These are phyloP conservation scores for Jackrogersella multiformis DNA, from an alignment of 495 filamentous ascomycete genomes.

Conservation along the genomic window DNA sequence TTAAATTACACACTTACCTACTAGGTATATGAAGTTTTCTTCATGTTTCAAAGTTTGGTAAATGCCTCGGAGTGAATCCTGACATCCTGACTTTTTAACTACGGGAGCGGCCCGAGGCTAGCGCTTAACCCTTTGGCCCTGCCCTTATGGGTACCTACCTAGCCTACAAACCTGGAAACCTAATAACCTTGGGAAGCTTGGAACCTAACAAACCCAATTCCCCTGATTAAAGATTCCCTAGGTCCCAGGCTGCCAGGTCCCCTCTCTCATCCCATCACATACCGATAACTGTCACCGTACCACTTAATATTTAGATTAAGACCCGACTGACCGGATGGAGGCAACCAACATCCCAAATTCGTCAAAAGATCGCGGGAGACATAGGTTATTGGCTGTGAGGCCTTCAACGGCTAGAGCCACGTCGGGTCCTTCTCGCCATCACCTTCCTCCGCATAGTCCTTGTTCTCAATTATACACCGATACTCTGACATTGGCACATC, in stretches of 20 bases:
- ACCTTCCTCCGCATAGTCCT: slow-evolving; percentile 31
- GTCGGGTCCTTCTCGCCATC: slow-evolving; percentile 25
- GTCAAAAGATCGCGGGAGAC: slow-evolving; percentile 30
- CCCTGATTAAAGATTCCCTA: too few species aligned
- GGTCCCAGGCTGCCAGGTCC: too few species aligned
- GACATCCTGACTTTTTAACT: slow-evolving; percentile 5
- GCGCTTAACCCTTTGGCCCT: slow-evolving; percentile 28
- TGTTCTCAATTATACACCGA: slow-evolving; percentile 29
- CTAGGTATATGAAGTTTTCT: too few species aligned
- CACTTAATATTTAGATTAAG: background rate
- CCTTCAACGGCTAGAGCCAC: slow-evolving; percentile 26
- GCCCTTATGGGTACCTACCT: background rate
- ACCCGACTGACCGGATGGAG: slow-evolving; percentile 29
- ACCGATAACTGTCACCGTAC: too few species aligned
- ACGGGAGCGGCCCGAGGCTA: slow-evolving; percentile 40
- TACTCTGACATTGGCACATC: slow-evolving; percentile 20
- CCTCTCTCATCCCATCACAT: too few species aligned
- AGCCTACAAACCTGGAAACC: background rate
- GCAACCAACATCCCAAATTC: slow-evolving; percentile 22
- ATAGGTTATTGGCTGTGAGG: slow-evolving; percentile 34
- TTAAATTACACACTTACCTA: too few species aligned
- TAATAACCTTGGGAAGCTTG: too few species aligned
- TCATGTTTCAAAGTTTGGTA: too few species aligned
- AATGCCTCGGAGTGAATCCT: slow-evolving; percentile 7
- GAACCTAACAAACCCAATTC: too few species aligned